Base-by-base conservation (phyloP, 1,284 basidiomycete genomes). In the Rhodotorula sp. region DNA sequence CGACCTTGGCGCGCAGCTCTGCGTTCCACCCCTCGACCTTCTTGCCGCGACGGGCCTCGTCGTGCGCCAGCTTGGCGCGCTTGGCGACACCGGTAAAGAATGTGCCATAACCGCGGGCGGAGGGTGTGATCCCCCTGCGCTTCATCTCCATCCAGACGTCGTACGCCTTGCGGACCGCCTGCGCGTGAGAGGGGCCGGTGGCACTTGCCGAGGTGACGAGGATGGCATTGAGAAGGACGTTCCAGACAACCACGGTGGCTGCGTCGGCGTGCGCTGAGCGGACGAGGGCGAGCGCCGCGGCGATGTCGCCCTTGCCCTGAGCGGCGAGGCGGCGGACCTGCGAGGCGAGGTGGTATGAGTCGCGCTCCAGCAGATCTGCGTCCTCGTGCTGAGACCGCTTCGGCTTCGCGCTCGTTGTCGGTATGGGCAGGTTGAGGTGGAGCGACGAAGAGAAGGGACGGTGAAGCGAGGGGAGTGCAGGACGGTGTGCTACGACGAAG, bases 191-290 rank as follows among this genome's bases (percentile, higher is more conserved):
- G 17, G 60, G 61, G 15, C 55, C 58, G 39, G 34, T 50, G 13
- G 56, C 22, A 15, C 64, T 44, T 55, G 72, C 61, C 21, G 75
- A 53, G 46, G 76, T 50, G 25, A 61, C 29, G 41, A 75, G 51
- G 48, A 76, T 36, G 36, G 61, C 27, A 57, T 75, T 67, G 48
- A 79, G 69, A 51, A 79, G 61, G 37, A 70, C 65, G 59, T 77
- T 79, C 78, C 78, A 79, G n/a, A 75, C 74, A 32, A 78, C 77
- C 34, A 75, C 67, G n/a, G 70, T 75, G 2, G 75, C 74, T 9
- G 73, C 70, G 15, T 55, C 36, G n/a, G 61, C 36, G 2, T 71
- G 76, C 0, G 78, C 66, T 1, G 66, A 32, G 32, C 66, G 65
- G 64, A 79, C 64, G 55, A 75, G 62, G 34, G 62, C 34, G 46